Base-by-base conservation (phyloP, 495 filamentous ascomycete genomes). In the Neurospora tetrasperma region DNA sequence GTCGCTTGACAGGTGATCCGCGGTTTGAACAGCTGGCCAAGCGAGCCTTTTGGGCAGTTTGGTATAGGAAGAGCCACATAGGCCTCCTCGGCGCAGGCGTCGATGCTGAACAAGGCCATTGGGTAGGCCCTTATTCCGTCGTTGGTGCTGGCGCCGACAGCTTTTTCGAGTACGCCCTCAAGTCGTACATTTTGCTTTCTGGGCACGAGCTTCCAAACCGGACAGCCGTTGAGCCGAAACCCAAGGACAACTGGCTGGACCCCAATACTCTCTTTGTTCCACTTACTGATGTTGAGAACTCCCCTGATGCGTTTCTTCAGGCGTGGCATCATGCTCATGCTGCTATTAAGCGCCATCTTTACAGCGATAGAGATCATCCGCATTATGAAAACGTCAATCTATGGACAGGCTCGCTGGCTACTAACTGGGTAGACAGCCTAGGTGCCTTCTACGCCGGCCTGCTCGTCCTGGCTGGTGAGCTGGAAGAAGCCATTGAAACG, bases 131-230 rank as follows among this genome's bases (percentile, higher is more conserved):
- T 8, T 94, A 91, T 78, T 88, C 95, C 27, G 96, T 96, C 18
- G 95, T 99, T 77, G 96, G 96, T 44, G 96, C 96, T 2, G 96
- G 96, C 20, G 91, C 96, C 75, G 96, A 98, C 80, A 97, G 94
- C 82, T 99, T 98, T 82, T 98, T 95, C 77, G 96, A 99, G 83
- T 99, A 99, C 79, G 96, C 96, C 2, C 87, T 97, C 78, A 99
- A 99, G 79, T 92, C 94, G 3, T 90, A 96, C 75, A 91, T 99
- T 74, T 82, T 99, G 10, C 88, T 98, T 20, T 97, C 95, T 3
- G 90, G 92, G 6, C 84, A 86, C 69, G 85, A 88, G 18, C 75
- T 84, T n/a, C 87, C 86, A 2, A 88, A 87, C 70, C 80, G 79
- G 35, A 86, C 85, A 4, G 76, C 76, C n/a, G 75, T 77, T 40